Conservation (phyloP, 164 flowering plant genomes). For the Vitis cinerea region DNA sequence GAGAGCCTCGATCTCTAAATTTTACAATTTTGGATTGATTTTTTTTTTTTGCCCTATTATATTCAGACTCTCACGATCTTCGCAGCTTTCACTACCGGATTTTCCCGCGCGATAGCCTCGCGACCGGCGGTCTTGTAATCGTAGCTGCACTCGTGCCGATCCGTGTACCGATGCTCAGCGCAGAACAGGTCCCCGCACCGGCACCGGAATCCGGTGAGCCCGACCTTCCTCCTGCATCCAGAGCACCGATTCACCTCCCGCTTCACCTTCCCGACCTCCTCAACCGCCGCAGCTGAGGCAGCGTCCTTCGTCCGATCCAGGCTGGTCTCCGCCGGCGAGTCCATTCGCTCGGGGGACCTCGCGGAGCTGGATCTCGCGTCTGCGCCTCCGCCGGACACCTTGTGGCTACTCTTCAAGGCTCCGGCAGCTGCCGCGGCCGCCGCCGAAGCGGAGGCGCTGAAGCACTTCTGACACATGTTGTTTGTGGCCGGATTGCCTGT, state of each 20-base stretch:
- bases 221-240: constrained; percentile 59
- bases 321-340: constrained; percentile 7
- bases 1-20: not conserved
- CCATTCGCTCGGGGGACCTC: constrained; percentile 15
- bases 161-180: constrained; percentile 60
- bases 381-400: constrained; percentile 18
- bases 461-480: constrained; percentile 61
- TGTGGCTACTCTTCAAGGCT: constrained; percentile 3
- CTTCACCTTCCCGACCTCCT: constrained; percentile 8
- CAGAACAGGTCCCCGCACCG: constrained; percentile 72
- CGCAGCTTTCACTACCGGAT: constrained; percentile 70
- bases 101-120: constrained; percentile 63
- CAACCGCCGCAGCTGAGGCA: constrained; percentile 10
- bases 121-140: constrained; percentile 67
- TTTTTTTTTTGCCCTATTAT: not conserved
- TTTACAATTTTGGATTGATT: not conserved
- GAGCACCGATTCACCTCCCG: constrained; percentile 51
- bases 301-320: not conserved
- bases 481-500: constrained; percentile 47
- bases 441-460: constrained; percentile 33
- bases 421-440: not conserved
- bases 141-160: constrained; percentile 56
- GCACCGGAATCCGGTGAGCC: constrained; percentile 71
- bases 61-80: constrained; percentile 57
- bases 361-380: constrained; percentile 30